Base-by-base conservation (phyloP, 1,139 yeast genomes). In the Kluyveromyces sp. region DNA sequence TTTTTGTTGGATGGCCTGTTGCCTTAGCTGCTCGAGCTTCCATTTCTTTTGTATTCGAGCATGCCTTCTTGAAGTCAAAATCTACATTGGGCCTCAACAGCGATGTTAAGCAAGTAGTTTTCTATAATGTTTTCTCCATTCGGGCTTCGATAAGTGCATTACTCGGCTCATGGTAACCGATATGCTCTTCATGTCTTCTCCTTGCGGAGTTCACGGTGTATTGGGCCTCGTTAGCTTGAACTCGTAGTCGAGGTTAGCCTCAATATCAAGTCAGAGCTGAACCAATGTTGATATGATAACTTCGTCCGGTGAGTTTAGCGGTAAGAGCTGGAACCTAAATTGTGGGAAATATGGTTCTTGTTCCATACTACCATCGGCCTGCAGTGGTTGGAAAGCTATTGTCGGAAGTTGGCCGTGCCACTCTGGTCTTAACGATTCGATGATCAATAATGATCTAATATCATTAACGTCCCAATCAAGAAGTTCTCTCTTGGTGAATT, bases 61-160 rank as follows among this genome's bases (percentile, higher is more conserved):
- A 75, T 30, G 67, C 63, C 47, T 67, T 66, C 55, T 76, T 77
- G 58, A 77, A 81, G 56, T 81, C 84, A 38, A 38, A 67, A 65
- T 31, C 85, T 70, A 54, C 85, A 80, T 58, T 81, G 86, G 8
- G 82, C 81, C 57, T 81, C 88, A 42, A 83, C 83, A 2, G 79
- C 86, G 34, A 81, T 68, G 58, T 79, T 80, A 38, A 81, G 63
- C 43, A 80, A 58, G 57, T 76, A 81, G 63, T 81, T 81, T 53
- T 81, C 88, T 50, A 81, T 78, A 30, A 81, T 73, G 58, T 81
- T 79, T 79, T 54, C 87, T 67, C 85, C 87, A 81, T 60, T 81
- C 84, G 26, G 78, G 76, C 53, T 73, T 71, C 3, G 70, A 64
- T 4, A 68, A 50, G 27, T 55, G 53, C 66, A 64, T 61, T 33